A percentile compares a stretch with the other conserved stretches of the same genome.
Evolutionary conservation across 495 filamentous ascomycete genomes (phyloP).

Genomic region (Lasiosphaeria hispida): DNA sequence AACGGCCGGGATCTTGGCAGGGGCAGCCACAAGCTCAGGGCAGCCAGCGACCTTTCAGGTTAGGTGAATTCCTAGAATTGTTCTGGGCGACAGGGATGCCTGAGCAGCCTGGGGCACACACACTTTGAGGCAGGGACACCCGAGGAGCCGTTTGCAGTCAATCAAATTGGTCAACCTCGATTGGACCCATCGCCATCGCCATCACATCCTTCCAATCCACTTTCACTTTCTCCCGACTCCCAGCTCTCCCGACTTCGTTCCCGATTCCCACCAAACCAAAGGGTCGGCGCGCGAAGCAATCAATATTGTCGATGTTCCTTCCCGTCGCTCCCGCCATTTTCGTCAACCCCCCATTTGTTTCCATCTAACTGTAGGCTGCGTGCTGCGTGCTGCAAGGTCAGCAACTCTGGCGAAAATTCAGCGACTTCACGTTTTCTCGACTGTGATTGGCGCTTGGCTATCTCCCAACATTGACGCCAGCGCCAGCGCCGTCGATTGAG

Average conservation of each 20-base stretch:
- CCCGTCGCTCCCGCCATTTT: too few relatives aligned
- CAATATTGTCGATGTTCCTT: too few relatives aligned
- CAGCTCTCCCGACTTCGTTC: too few relatives aligned
- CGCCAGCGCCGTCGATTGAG: too few relatives aligned
- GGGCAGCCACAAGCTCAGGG: neutral
- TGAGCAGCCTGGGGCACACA: neutral
- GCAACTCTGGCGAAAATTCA: too few relatives aligned
- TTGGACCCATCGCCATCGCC: neutral
- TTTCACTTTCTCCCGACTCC: too few relatives aligned
- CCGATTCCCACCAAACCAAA: too few relatives aligned
- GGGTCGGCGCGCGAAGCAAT: too few relatives aligned
- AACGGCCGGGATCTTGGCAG: constrained; percentile 8
- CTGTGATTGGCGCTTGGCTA: too few relatives aligned
- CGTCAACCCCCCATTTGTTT: neutral
- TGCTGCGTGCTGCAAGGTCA: too few relatives aligned
- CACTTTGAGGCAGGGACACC: neutral
- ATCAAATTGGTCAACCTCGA: neutral
- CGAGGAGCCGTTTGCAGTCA: neutral
- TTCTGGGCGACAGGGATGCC: neutral
- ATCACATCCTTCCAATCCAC: neutral
- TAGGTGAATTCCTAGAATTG: neutral
- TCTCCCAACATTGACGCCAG: too few relatives aligned
- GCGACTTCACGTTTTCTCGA: too few relatives aligned
- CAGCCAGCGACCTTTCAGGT: constrained; percentile 2
- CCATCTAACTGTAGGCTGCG: neutral